Percentiles rank a stretch among this genome's conserved stretches.
phyloP scores from a whole-genome alignment of 495 filamentous ascomycete genomes.

The Arthonia radiata region DNA sequence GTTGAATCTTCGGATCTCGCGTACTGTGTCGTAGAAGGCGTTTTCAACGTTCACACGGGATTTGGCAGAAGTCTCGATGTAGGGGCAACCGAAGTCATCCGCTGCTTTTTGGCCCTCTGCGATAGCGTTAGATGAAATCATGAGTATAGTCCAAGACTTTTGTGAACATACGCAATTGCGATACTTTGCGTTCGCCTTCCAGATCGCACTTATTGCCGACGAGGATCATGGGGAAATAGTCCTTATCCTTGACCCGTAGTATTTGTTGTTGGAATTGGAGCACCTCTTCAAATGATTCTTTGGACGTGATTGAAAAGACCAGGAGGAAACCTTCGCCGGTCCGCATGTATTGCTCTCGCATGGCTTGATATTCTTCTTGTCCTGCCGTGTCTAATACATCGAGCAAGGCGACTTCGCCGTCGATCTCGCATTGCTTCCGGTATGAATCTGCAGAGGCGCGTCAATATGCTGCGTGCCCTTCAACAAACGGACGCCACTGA shows the following conservation, averaged over 20 bases:
- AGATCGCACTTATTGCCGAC: constrained; percentile 99
- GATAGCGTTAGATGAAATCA: too few relatives aligned
- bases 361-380: constrained; percentile 97
- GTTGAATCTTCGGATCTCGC: constrained; percentile 93
- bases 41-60: constrained; percentile 95
- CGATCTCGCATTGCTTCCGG: constrained; percentile 97
- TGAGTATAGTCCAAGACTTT: too few relatives aligned
- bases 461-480: constrained; percentile 1
- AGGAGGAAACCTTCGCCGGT: constrained; percentile 95
- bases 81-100: constrained; percentile 73
- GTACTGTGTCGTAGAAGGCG: constrained; percentile 92
- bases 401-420: constrained; percentile 89
- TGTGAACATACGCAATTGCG: constrained; percentile 54
- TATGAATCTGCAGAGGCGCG: constrained; percentile 52
- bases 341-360: constrained; percentile 99
- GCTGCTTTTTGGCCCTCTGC: constrained; percentile 80
- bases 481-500: constrained; percentile 18
- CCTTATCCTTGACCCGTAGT: constrained; percentile 92
- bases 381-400: constrained; percentile 96
- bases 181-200: constrained; percentile 71
- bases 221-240: constrained; percentile 96
- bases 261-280: constrained; percentile 97
- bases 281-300: constrained; percentile 95
- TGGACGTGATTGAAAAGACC: constrained; percentile 92
- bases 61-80: constrained; percentile 97